These are phyloP conservation scores for Podila horticola DNA, from an alignment of 192 early-diverging fungal species.

Conservation along the genomic window DNA sequence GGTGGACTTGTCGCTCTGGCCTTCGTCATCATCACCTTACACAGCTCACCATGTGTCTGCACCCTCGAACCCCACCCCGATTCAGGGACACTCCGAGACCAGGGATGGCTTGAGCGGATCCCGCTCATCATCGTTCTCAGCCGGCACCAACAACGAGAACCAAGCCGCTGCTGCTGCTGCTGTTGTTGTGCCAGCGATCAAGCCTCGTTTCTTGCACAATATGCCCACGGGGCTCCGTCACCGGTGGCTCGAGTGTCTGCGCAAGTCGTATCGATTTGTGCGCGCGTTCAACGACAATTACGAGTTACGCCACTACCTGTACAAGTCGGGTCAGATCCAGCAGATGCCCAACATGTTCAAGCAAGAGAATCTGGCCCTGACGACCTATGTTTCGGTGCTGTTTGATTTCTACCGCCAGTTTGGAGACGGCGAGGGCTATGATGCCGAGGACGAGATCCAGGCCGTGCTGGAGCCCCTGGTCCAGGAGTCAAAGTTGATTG, in stretches of 20 bases:
- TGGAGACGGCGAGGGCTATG: conserved; percentile 54
- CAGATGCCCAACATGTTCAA: conserved; percentile 94
- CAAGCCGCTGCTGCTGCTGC: conserved; percentile 6
- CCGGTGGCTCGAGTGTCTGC: conserved; percentile 80
- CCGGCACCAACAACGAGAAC: conserved; percentile 11
- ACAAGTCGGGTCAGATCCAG: conserved; percentile 84
- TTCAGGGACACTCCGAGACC: not conserved
- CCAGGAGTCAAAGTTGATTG: conserved; percentile 54
- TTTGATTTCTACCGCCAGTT: conserved; percentile 72
- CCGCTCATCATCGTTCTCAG: conserved; percentile 39
- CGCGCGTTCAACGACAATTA: conserved; percentile 84
- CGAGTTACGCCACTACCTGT: conserved; percentile 83
- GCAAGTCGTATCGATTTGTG: conserved; percentile 85
- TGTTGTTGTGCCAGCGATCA: conserved; percentile 11
- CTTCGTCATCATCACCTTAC: conserved; percentile 62
- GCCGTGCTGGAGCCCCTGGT: conserved; percentile 54
- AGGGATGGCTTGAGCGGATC: conserved; percentile 10
- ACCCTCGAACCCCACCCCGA: conserved; percentile 2
- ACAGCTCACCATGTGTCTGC: conserved; percentile 59
- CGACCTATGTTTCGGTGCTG: conserved; percentile 75
- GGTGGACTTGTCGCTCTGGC: conserved; percentile 65
- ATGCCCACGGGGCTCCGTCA: conserved; percentile 59
- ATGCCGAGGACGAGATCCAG: conserved; percentile 43
- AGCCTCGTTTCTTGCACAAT: conserved; percentile 47
- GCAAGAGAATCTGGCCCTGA: conserved; percentile 84